Conservation (phyloP, 129 eudicot species). For the Smallanthus sonchifolius region DNA sequence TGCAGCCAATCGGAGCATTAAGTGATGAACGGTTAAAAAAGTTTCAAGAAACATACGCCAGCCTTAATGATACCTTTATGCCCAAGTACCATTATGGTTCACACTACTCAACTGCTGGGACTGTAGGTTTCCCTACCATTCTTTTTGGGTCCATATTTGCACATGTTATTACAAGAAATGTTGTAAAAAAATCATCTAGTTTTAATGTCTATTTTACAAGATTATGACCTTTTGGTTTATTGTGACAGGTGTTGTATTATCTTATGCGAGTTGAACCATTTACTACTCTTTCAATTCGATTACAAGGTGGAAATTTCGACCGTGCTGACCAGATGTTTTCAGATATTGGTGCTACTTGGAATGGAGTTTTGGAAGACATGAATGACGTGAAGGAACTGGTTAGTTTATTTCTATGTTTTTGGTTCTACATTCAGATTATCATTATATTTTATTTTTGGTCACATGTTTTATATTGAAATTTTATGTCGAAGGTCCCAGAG, state of each 20-base stretch:
- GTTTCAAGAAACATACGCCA: constrained; percentile 71
- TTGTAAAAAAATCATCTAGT: neutral
- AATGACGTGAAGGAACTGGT: constrained; percentile 92
- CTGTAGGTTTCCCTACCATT: constrained; percentile 51
- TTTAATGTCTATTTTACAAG: neutral
- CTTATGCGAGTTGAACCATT: constrained; percentile 82
- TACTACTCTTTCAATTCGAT: constrained; percentile 74
- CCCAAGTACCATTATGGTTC: constrained; percentile 93
- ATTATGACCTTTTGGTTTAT: neutral
- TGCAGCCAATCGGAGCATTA: constrained; percentile 92
- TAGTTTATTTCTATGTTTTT: neutral
- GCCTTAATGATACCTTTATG: constrained; percentile 64
- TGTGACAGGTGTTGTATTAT: constrained; percentile 76
- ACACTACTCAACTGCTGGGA: constrained; percentile 92
- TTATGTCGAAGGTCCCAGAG: constrained; percentile 67
- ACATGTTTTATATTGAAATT: neutral
- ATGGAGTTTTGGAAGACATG: constrained; percentile 87
- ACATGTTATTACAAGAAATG: constrained; percentile 7
- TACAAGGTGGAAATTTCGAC: constrained; percentile 83
- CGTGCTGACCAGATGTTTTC: constrained; percentile 86
- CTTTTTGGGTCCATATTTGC: constrained; percentile 3
- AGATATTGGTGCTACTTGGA: constrained; percentile 89
- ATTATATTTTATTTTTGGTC: neutral
- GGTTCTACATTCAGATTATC: constrained; percentile 1
- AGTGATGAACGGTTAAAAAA: constrained; percentile 67